Evolutionary conservation across 371 early-diverging fungal genomes (phyloP).

Genomic region (Apophysomyces elegans): DNA sequence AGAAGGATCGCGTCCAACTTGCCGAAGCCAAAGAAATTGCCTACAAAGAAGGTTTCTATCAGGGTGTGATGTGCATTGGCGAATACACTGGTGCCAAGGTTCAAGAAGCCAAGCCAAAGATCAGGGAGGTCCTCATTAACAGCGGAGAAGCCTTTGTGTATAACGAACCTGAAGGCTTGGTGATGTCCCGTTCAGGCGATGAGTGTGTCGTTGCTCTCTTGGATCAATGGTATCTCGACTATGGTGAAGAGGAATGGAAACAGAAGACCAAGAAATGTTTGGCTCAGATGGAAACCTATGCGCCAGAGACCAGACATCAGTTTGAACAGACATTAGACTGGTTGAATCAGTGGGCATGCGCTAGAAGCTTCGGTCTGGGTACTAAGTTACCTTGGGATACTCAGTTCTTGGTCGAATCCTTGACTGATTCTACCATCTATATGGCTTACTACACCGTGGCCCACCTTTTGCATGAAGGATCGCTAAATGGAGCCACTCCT

Average conservation of each 20-base stretch:
- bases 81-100: constrained; percentile 83
- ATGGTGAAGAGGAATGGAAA: constrained; percentile 96
- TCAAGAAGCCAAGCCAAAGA: constrained; percentile 90
- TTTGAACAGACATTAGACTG: constrained; percentile 93
- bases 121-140: constrained; percentile 77
- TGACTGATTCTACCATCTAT: constrained; percentile 99
- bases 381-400: constrained; percentile 98
- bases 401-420: constrained; percentile 97
- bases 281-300: constrained; percentile 83
- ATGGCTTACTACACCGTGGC: constrained; percentile 99
- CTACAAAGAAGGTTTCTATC: constrained; percentile 98
- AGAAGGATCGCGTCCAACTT: constrained; percentile 91
- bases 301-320: constrained; percentile 87
- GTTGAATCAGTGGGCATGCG: constrained; percentile 99
- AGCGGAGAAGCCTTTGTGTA: constrained; percentile 83
- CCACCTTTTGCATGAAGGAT: constrained; percentile 91
- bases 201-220: constrained; percentile 98
- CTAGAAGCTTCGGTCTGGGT: constrained; percentile 98
- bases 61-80: constrained; percentile 89
- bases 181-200: constrained; percentile 97
- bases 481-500: constrained; percentile 82
- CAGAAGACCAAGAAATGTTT: constrained; percentile 81
- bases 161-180: constrained; percentile 96
- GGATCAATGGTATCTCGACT: constrained; percentile 99
- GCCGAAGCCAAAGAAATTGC: constrained; percentile 94